A percentile compares a stretch with the other conserved stretches of the same genome.
Evolutionary conservation across 2,329 filamentous ascomycete genomes (phyloP).

Genomic region (Claviceps fusiformis): DNA sequence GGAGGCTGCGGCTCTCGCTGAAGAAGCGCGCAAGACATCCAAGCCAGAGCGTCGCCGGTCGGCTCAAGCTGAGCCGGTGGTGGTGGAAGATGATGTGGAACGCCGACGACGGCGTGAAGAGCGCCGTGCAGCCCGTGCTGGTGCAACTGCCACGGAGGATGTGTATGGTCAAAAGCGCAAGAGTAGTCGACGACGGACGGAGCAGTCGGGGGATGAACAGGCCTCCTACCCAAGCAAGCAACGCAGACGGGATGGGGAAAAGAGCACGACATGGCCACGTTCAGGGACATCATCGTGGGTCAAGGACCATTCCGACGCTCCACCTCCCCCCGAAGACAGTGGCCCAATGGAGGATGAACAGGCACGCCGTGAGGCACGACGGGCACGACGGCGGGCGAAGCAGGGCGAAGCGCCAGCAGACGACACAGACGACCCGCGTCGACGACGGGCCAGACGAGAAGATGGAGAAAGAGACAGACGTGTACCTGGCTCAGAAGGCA

Average conservation of each 20-base stretch:
- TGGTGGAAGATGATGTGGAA: slow-evolving; percentile 35
- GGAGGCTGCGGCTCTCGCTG: slow-evolving; percentile 29
- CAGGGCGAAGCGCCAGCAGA: slow-evolving; percentile 28
- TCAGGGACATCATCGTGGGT: slow-evolving; percentile 54
- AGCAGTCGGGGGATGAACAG: slow-evolving; percentile 30
- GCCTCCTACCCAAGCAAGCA: slow-evolving; percentile 29
- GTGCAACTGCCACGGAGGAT: slow-evolving; percentile 24
- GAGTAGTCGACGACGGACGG: slow-evolving; percentile 26
- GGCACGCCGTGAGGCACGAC: slow-evolving; percentile 34
- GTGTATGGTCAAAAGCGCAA: slow-evolving; percentile 20
- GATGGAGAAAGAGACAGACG: slow-evolving; percentile 24
- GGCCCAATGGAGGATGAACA: slow-evolving; percentile 31
- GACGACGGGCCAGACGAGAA: slow-evolving; percentile 30
- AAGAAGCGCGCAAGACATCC: slow-evolving; percentile 30
- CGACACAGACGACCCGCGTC: slow-evolving; percentile 29
- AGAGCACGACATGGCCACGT: slow-evolving; percentile 41
- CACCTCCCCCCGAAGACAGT: slow-evolving; percentile 37
- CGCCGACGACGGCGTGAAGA: slow-evolving; percentile 41
- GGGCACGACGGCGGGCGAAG: slow-evolving; percentile 30
- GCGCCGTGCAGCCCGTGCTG: slow-evolving; percentile 29
- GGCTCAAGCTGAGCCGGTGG: slow-evolving; percentile 23
- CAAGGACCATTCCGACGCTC: slow-evolving; percentile 49
- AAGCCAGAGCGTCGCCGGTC: slow-evolving; percentile 37
- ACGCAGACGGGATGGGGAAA: slow-evolving; percentile 21
- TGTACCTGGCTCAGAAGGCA: slow-evolving; percentile 25